Percentiles rank a stretch among this genome's conserved stretches.
phyloP scores from a whole-genome alignment of 2,329 filamentous ascomycete genomes.

The Clonostachys rhizophaga region DNA sequence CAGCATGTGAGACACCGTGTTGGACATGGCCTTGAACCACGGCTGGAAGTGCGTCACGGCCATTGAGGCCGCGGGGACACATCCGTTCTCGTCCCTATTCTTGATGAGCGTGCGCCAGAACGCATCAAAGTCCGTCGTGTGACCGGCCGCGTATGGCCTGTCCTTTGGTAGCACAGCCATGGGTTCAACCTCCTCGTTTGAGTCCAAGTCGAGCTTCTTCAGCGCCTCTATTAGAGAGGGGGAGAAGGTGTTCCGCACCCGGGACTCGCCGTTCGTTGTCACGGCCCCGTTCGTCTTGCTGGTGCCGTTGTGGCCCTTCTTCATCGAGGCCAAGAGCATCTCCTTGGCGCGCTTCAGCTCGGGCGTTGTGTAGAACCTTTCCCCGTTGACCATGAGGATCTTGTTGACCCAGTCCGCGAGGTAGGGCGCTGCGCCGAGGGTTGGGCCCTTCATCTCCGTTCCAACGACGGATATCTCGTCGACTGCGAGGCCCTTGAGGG shows the following conservation, averaged over 20 bases:
- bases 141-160: conserved; percentile 1
- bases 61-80: background rate
- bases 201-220: conserved; percentile 3
- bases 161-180: conserved; percentile 1
- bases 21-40: conserved; percentile 4
- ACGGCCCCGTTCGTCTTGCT: background rate
- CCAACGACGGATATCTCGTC: conserved; percentile 4
- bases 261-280: background rate
- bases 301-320: background rate
- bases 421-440: conserved; percentile 4
- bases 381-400: conserved; percentile 3
- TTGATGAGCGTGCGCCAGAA: conserved; percentile 6
- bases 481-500: conserved; percentile 3
- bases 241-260: conserved; percentile 3
- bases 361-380: conserved; percentile 5
- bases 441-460: conserved; percentile 5
- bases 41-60: conserved; percentile 3
- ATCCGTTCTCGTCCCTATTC: conserved; percentile 3
- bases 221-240: conserved; percentile 3
- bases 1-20: conserved; percentile 1
- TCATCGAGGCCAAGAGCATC: background rate
- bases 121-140: conserved; percentile 3
- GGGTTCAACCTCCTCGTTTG: background rate
- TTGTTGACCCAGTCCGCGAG: conserved; percentile 7
- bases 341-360: conserved; percentile 4